Evolutionary conservation across 495 filamentous ascomycete genomes (phyloP).

Genomic region (Podospora conica): DNA sequence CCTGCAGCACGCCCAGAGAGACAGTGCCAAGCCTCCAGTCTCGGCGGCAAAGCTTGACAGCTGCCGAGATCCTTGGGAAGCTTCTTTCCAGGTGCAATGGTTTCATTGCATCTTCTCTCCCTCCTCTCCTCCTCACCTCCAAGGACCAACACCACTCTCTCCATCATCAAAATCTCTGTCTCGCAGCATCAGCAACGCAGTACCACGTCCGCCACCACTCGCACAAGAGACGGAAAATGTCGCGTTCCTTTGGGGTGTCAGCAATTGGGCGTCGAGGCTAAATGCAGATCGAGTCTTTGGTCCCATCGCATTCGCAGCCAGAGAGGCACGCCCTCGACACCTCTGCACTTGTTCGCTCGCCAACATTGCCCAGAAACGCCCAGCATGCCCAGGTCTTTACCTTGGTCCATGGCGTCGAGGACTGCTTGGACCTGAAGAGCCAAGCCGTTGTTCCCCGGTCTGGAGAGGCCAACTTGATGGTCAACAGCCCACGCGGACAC

Average conservation of each 20-base stretch:
- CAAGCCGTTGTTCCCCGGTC: neutral
- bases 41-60: neutral
- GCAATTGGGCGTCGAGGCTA: neutral
- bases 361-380: neutral
- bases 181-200: neutral
- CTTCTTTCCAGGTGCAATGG: neutral
- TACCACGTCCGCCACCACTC: neutral
- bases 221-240: neutral
- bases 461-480: too few species aligned
- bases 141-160: neutral
- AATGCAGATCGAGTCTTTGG: neutral
- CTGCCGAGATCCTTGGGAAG: neutral
- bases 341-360: neutral
- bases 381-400: neutral
- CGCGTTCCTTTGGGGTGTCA: neutral
- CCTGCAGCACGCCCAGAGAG: too few species aligned
- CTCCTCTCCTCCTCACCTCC: too few species aligned
- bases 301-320: neutral
- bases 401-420: neutral
- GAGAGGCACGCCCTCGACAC: neutral
- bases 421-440: neutral
- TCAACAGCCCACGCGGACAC: neutral
- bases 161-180: neutral
- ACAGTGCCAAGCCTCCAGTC: neutral
- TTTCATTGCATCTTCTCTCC: too few species aligned